phyloP scores from a whole-genome alignment of 176 grass and related monocot species.

The Avena insularis region DNA sequence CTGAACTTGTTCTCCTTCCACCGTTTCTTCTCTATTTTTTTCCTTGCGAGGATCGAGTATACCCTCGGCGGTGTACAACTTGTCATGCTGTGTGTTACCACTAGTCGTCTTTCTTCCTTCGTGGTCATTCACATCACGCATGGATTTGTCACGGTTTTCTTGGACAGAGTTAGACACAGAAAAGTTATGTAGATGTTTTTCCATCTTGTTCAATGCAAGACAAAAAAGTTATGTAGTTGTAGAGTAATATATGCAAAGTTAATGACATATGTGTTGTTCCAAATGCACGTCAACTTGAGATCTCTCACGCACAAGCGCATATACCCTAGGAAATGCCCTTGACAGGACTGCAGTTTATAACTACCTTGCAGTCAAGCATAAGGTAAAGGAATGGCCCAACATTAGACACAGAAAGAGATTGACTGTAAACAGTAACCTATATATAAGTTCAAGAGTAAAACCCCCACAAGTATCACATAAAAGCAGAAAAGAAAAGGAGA shows the following conservation, averaged over 20 bases:
- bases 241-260: neutral
- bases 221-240: constrained; percentile 17
- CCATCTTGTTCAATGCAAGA: constrained; percentile 46
- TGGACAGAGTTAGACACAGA: neutral
- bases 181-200: neutral
- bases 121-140: constrained; percentile 51
- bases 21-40: constrained; percentile 59
- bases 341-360: neutral
- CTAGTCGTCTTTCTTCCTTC: constrained; percentile 46
- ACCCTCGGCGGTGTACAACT: constrained; percentile 75
- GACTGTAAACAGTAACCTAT: neutral
- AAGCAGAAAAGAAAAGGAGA: neutral
- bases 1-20: constrained; percentile 53
- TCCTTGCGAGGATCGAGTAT: constrained; percentile 78
- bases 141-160: constrained; percentile 50
- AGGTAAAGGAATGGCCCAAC: neutral
- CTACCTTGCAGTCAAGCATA: neutral
- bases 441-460: neutral
- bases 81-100: constrained; percentile 59
- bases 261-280: neutral
- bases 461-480: neutral
- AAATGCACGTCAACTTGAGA: neutral
- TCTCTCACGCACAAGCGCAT: neutral
- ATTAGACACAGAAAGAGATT: neutral
- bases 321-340: neutral